A percentile compares a stretch with the other conserved stretches of the same genome.
Conservation (phyloP, 2,329 filamentous ascomycete genomes). For the Sporothrix sp. region DNA sequence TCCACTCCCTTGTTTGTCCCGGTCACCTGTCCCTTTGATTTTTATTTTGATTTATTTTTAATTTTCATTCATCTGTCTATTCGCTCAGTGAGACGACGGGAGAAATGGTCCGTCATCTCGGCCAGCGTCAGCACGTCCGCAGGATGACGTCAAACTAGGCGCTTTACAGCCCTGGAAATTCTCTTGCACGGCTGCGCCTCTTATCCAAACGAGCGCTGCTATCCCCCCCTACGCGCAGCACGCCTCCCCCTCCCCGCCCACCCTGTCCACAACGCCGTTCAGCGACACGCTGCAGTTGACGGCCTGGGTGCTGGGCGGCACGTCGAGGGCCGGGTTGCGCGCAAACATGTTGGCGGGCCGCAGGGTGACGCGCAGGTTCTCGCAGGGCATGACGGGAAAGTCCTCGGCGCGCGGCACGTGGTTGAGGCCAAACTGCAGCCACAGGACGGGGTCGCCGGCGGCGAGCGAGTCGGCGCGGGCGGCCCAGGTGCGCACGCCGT, state of each 20-base stretch:
- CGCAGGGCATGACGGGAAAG: constrained; percentile 59
- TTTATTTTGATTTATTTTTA: too few species aligned
- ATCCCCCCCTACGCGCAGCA: not conserved
- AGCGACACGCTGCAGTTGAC: constrained; percentile 30
- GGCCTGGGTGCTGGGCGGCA: constrained; percentile 35
- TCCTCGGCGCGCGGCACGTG: constrained; percentile 57
- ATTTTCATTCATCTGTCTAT: too few species aligned
- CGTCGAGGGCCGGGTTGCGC: constrained; percentile 41
- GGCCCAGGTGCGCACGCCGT: constrained; percentile 30
- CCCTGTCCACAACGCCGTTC: constrained; percentile 14
- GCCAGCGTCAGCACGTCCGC: too few species aligned
- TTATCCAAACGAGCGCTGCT: too few species aligned
- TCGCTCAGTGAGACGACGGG: too few species aligned
- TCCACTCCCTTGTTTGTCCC: too few species aligned
- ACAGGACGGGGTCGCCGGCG: constrained; percentile 38
- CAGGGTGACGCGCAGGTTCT: constrained; percentile 41
- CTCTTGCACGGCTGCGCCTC: too few species aligned
- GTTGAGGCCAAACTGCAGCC: constrained; percentile 51
- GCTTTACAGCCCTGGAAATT: too few species aligned
- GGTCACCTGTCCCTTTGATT: too few species aligned
- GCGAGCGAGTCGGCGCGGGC: constrained; percentile 30
- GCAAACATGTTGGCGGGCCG: constrained; percentile 47
- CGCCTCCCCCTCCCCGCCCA: not conserved
- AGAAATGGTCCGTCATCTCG: too few species aligned
- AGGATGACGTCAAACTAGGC: too few species aligned